Evolutionary conservation across 495 filamentous ascomycete species (phyloP), one percentile per base, ranked within the genome.

Genomic region (Podospora bellae-mahoneyi): DNA sequence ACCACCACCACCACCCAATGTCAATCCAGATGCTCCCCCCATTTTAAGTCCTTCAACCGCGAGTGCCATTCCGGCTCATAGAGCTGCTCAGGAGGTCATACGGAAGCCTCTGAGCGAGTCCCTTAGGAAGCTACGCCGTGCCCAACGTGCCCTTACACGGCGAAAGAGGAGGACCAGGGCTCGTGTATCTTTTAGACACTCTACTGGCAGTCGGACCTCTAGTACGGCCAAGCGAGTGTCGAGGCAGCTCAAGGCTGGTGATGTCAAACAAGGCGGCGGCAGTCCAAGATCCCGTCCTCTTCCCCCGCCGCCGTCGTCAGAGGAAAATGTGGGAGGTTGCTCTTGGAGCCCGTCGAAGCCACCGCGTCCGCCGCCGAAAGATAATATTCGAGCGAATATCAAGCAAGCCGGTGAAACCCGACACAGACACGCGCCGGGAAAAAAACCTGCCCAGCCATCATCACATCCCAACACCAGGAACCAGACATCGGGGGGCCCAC

Each of bases 11-110:
- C 68, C 73, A 62, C 66, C 71, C 26, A 65, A 63, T 67, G 9
- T 16, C 39, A 68, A 74, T 64, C 69, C 74, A 64, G 70, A 71
- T 63, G 71, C 67, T 28, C 48, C 72, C 53, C 48, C 72, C 53
- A 54, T 26, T 20, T 20, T 61, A 59, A 67, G 69, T 61, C 57
- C 72, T 34, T 27, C 27, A n/a, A 28, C 64, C 63, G 66, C 71
- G 39, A 68, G 68, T 61, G 71, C 72, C 10, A 70, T 62, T 54
- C 67, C 70, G 60, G 68, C 72, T 57, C 78, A 78, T 30, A 68
- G 70, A 69, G 79, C 82, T 20, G 75, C 79, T 54, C 72, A 78
- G 64, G 68, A 80, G 66, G 75, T 75, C 67, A 74, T 78, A 68
- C 71, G 70, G 60, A 73, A 63, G 28, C 78, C 78, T 27, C 71